Percentiles rank a stretch among this genome's conserved stretches.
These are phyloP conservation scores for Hebeloma cylindrosporum DNA, from an alignment of 768 basidiomycete genomes.

Conservation along the genomic window DNA sequence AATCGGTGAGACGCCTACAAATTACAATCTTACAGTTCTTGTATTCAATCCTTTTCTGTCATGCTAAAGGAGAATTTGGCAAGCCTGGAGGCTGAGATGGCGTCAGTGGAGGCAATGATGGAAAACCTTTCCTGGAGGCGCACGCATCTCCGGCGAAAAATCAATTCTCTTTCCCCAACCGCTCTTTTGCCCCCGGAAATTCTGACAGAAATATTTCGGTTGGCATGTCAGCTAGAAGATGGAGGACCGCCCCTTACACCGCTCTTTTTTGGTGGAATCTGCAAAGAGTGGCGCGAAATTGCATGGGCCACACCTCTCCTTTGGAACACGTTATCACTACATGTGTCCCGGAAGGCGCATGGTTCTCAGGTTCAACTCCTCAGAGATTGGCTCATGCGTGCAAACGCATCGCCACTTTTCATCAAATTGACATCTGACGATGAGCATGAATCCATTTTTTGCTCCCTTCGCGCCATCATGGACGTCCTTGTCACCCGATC, in stretches of 20 bases:
- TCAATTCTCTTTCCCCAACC: slow-evolving; percentile 21
- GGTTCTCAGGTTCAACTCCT: slow-evolving; percentile 12
- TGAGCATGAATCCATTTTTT: slow-evolving; percentile 20
- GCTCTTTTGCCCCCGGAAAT: slow-evolving; percentile 19
- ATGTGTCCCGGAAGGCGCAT: slow-evolving; percentile 16
- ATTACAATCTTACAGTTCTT: too few relatives aligned
- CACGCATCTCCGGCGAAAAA: slow-evolving; percentile 16
- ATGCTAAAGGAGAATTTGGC: slow-evolving; percentile 8
- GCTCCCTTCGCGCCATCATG: slow-evolving; percentile 18
- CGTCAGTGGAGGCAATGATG: slow-evolving; percentile 18
- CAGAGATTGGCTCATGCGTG: slow-evolving; percentile 15
- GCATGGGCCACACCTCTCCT: slow-evolving; percentile 21
- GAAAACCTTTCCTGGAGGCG: slow-evolving; percentile 17
- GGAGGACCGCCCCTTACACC: slow-evolving; percentile 7
- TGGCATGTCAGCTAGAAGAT: slow-evolving; percentile 7
- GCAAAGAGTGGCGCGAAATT: slow-evolving; percentile 20
- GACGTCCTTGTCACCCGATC: slow-evolving; percentile 21
- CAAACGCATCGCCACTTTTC: slow-evolving; percentile 18
- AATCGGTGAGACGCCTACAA: too few relatives aligned
- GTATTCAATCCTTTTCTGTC: too few relatives aligned
- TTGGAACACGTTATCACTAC: slow-evolving; percentile 18
- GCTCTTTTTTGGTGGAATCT: slow-evolving; percentile 17
- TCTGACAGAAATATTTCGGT: slow-evolving; percentile 20
- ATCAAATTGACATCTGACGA: slow-evolving; percentile 24
- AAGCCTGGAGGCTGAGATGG: slow-evolving; percentile 19